Evolutionary conservation across 73 alveolate genomes (phyloP), one percentile per base, ranked within the genome.

Genomic region (Breviolum minutum): DNA sequence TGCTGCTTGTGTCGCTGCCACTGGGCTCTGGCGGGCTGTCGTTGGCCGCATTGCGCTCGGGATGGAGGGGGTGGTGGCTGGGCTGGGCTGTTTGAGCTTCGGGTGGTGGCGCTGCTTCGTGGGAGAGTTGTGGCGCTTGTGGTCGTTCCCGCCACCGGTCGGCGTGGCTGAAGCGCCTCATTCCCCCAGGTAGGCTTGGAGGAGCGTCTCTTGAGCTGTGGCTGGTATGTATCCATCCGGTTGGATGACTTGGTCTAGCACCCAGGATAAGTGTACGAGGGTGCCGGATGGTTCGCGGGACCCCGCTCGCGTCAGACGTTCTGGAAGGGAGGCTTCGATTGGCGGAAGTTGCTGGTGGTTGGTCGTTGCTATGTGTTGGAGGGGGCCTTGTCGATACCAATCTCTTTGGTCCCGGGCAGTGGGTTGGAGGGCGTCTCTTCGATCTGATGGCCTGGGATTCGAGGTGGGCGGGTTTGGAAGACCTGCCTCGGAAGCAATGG

Each of bases 191-290:
- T n/a, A n/a, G n/a, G n/a, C n/a, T n/a, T n/a, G n/a, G 32, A 82
- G 70, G 20, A 82, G 32, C 17, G 91, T 54, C 70, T 48, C 91
- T 13, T 82, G 91, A 24, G 71, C 91, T 2, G 92, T 32, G 54
- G 92, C 74, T 48, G 92, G 92, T 30, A 83, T 60, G 92, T 83
- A 83, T 10, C 92, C 92, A 0, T 40, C 73, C 14, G 92, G 70
- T 27, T 17, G 61, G 10, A 30, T 30, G 92, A 83, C 24, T 48
- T 30, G 71, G 48, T 11, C 48, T 8, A 19, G 6, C 12, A 40
- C 92, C 92, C 92, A 83, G 19, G 26, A 20, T 26, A 83, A 2
- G 30, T 83, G 92, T 13, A 60, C 71, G 54, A 83, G 54, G 5
- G 92, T 54, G 32, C 54, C 71, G 30, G 92, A 4, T 7, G 92